Base-by-base conservation (phyloP, 2,329 filamentous ascomycete species). In the Botrytis byssoidea region DNA sequence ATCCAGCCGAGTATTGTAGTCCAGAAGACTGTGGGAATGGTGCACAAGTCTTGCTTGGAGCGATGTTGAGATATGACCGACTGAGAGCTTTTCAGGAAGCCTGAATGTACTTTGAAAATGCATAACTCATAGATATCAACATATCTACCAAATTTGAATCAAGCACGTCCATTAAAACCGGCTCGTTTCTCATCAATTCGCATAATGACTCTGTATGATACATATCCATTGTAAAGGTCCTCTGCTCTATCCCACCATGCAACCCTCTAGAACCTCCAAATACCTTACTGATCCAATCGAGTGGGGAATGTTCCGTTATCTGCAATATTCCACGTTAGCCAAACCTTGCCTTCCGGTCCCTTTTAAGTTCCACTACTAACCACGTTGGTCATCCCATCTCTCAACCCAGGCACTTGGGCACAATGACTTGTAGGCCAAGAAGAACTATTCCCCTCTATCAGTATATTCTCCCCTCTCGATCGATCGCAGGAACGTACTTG, bases 321-420 rank as follows among this genome's bases (percentile, higher is more conserved):
- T 92, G 81, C 76, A 74, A 71, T 44, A 63, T 66, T 22, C n/a
- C 29, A 60, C 29, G 70, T 80, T 46, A 80, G 79, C 65, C 44
- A 73, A 69, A 29, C 67, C 55, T 37, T 48, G 20, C 40, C 6
- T 59, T 35, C 63, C 51, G 51, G 7, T 48, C 25, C 44, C 42
- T 32, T 40, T 22, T 12, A 20, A 42, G 37, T 29, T 29, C n/a
- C 20, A 37, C 71, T 74, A 86, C 92, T 83, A 87, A 97, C 94
- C 93, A 85, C 96, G 93, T 88, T 98, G 96, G 82, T 96, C 93
- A 83, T 99, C 95, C 96, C 96, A 99, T 86, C 96, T 90, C 85
- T 91, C 86, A 83, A 92, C 92, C 96, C 96, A 99, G 82, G 90
- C 89, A 84, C 93, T 96, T 81, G 97, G 96, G 92, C 97, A 99